phyloP scores from a whole-genome alignment of 2,329 filamentous ascomycete species.

The Reticulascus tulasneorum region DNA sequence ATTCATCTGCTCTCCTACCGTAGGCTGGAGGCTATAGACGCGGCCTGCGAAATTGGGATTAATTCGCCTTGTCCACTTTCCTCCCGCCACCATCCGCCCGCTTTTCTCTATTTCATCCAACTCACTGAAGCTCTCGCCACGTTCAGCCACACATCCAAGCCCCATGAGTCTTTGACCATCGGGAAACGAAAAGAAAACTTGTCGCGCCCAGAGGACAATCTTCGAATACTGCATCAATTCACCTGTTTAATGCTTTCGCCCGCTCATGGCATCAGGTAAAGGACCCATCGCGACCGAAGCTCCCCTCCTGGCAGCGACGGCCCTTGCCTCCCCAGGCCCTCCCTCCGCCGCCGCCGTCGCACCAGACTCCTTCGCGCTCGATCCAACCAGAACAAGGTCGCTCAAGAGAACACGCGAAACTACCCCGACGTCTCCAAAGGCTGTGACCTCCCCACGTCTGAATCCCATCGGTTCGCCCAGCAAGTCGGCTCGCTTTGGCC shows the following conservation, averaged over 20 bases:
- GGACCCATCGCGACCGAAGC: constrained; percentile 49
- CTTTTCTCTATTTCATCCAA: too few species aligned
- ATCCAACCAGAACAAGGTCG: constrained; percentile 31
- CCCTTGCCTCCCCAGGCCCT: constrained; percentile 29
- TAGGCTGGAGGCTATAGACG: too few species aligned
- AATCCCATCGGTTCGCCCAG: constrained; percentile 46
- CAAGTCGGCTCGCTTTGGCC: constrained; percentile 49
- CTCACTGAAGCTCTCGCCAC: too few species aligned
- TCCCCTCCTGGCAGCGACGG: constrained; percentile 33
- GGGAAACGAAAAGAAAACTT: too few species aligned
- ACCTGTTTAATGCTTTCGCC: constrained; percentile 8
- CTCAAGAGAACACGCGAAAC: constrained; percentile 40
- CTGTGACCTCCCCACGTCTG: constrained; percentile 17
- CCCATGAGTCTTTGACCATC: too few species aligned
- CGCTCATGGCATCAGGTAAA: constrained; percentile 50
- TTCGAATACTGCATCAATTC: too few species aligned
- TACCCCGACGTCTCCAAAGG: constrained; percentile 33
- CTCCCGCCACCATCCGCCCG: too few species aligned
- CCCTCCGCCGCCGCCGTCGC: constrained; percentile 31
- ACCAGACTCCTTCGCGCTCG: constrained; percentile 36
- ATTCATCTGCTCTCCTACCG: too few species aligned
- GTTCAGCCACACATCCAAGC: too few species aligned
- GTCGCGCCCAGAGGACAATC: too few species aligned
- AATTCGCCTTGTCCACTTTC: too few species aligned
- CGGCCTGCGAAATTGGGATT: too few species aligned